Evolutionary conservation across 129 eudicot genomes (phyloP), one percentile per base, ranked within the genome.

Genomic region (Centaurea solstitialis): DNA sequence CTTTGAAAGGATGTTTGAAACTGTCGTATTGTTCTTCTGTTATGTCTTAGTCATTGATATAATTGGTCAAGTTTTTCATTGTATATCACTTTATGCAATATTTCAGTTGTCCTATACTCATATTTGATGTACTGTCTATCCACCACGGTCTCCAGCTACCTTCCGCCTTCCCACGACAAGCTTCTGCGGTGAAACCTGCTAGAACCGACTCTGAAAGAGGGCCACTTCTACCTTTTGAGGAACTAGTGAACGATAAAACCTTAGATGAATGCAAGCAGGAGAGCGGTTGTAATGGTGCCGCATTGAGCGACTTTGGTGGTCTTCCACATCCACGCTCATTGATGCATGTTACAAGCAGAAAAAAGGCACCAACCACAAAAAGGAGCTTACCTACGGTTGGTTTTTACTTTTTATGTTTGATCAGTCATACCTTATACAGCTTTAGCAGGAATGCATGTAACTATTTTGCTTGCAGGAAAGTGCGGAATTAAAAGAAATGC

Each of bases 191-290:
- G 64, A 87, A 86, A 87, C 88, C 85, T 13, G 38, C 67, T 33
- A 87, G 92, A 84, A 45, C 57, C 47, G 86, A 87, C 33, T 84
- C 89, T 43, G 84, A 81, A 43, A 68, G 73, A 66, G 90, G 87
- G 11, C 90, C 98, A 40, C 95, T 96, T 81, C 79, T 93, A 86
- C 92, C 97, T 71, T 96, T 91, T 87, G 93, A 93, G 70, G 99
- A 91, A 37, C 84, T 96, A 70, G 89, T 92, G 47, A 80, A 88
- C 59, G 93, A 88, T 66, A 89, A 61, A 9, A 72, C 70, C 22
- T 80, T 73, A 26, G 79, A 68, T 81, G 73, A 76, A 80, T 28
- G 80, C 79, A 79, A 85, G 53, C 79, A 82, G 75, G 88, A 88
- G 72, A 83, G 82, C 24, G 78, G 23, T 74, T 12, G 75, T 70